These are phyloP conservation scores for Pelagophyceae sp. DNA, from an alignment of 352 stramenopile genomes.

Conservation along the genomic window DNA sequence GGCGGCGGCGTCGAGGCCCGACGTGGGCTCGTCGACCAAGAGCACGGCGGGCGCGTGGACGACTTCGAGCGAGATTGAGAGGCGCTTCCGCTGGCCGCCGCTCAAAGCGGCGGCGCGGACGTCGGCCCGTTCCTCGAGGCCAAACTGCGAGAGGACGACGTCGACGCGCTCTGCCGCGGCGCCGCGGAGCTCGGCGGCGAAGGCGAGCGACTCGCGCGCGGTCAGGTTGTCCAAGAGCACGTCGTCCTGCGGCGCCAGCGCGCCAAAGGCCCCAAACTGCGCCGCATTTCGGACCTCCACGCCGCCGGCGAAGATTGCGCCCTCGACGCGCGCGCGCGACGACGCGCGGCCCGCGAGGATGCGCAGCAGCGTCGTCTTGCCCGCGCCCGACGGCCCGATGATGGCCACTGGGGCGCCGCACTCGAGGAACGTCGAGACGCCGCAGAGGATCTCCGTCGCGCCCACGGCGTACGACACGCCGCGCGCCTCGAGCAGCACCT, in stretches of 20 bases:
- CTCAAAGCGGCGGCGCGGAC: conserved; percentile 34
- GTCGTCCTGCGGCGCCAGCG: conserved; percentile 70
- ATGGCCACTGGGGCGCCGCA: neutral
- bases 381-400: conserved; percentile 46
- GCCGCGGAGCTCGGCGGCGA: conserved; percentile 59
- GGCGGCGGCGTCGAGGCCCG: conserved; percentile 39
- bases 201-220: conserved; percentile 71
- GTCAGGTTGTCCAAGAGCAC: conserved; percentile 72
- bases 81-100: conserved; percentile 61
- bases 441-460: neutral
- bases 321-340: neutral
- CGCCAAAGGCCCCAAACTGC: neutral
- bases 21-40: conserved; percentile 68
- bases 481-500: neutral
- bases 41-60: conserved; percentile 62
- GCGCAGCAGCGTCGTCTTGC: conserved; percentile 44
- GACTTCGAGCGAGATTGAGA: conserved; percentile 65
- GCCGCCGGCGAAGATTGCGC: neutral
- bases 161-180: conserved; percentile 20
- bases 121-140: conserved; percentile 18
- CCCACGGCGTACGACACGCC: neutral
- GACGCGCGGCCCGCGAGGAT: conserved; percentile 14
- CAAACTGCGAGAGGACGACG: neutral
- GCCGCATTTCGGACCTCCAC: neutral
- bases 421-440: neutral